phyloP scores from a whole-genome alignment of 192 early-diverging fungal species.

The Entomortierella beljakovae region DNA sequence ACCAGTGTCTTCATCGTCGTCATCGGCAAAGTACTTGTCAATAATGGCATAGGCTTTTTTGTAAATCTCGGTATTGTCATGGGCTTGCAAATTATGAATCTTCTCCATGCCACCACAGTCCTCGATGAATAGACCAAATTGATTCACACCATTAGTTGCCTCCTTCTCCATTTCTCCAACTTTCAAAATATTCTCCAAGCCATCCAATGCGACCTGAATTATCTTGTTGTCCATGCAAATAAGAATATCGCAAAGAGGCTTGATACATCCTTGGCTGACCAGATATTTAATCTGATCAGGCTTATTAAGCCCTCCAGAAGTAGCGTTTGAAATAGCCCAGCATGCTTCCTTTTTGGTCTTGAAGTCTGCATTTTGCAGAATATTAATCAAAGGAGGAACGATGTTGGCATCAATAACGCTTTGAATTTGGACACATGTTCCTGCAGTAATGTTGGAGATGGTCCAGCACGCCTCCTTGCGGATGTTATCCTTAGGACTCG shows the following conservation, averaged over 20 bases:
- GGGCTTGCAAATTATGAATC: conserved; percentile 94
- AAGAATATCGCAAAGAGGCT: conserved; percentile 95
- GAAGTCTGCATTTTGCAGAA: conserved; percentile 91
- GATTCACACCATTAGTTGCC: conserved; percentile 76
- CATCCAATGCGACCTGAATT: conserved; percentile 97
- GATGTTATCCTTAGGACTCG: conserved; percentile 93
- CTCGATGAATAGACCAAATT: conserved; percentile 92
- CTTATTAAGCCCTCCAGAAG: conserved; percentile 88
- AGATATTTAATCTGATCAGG: conserved; percentile 96
- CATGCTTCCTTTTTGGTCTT: conserved; percentile 99
- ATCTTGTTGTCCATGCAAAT: conserved; percentile 96
- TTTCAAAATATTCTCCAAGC: conserved; percentile 97
- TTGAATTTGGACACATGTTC: conserved; percentile 96
- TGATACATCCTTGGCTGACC: conserved; percentile 93
- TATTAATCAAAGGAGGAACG: conserved; percentile 90
- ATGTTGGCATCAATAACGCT: conserved; percentile 95
- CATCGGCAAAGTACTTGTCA: conserved; percentile 94
- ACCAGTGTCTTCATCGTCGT: conserved; percentile 83
- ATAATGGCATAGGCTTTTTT: conserved; percentile 96
- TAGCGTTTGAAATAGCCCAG: conserved; percentile 99
- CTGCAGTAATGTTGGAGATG: conserved; percentile 98
- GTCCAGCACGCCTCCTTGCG: conserved; percentile 99
- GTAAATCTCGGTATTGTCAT: conserved; percentile 98
- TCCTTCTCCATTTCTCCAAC: conserved; percentile 92
- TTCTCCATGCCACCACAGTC: conserved; percentile 96